These are phyloP conservation scores for Acacia crassicarpa DNA, from an alignment of 306 rosid species.

Conservation along the genomic window DNA sequence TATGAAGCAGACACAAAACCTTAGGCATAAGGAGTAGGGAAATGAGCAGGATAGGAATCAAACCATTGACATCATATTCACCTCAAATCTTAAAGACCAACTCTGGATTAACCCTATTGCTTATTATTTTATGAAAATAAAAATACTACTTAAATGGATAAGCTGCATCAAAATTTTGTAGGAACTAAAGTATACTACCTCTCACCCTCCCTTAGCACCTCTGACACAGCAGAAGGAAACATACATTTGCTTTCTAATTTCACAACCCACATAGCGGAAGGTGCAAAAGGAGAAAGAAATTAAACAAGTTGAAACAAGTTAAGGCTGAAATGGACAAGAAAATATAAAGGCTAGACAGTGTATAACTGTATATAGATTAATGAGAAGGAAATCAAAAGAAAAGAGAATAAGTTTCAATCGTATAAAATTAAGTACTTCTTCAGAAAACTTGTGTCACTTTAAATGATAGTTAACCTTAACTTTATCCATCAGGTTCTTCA, in stretches of 20 bases:
- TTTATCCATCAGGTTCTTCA: conserved; percentile 13
- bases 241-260: conserved; percentile 16
- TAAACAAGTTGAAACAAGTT: neutral
- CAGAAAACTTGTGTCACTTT: neutral
- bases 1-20: neutral
- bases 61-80: neutral
- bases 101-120: conserved; percentile 3
- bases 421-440: neutral
- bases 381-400: neutral
- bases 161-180: conserved; percentile 7
- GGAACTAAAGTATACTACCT: neutral
- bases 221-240: conserved; percentile 15
- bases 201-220: conserved; percentile 10
- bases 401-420: neutral
- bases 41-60: neutral
- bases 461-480: conserved; percentile 10
- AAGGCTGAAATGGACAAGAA: neutral
- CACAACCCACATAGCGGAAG: conserved; percentile 7
- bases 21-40: neutral
- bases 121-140: neutral
- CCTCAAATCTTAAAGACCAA: neutral
- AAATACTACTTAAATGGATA: neutral
- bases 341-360: neutral
- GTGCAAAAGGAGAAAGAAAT: conserved; percentile 13
- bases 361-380: neutral